Evolutionary conservation across 2,329 filamentous ascomycete species (phyloP).

Genomic region (Cylindrodendrum hubeiense): DNA sequence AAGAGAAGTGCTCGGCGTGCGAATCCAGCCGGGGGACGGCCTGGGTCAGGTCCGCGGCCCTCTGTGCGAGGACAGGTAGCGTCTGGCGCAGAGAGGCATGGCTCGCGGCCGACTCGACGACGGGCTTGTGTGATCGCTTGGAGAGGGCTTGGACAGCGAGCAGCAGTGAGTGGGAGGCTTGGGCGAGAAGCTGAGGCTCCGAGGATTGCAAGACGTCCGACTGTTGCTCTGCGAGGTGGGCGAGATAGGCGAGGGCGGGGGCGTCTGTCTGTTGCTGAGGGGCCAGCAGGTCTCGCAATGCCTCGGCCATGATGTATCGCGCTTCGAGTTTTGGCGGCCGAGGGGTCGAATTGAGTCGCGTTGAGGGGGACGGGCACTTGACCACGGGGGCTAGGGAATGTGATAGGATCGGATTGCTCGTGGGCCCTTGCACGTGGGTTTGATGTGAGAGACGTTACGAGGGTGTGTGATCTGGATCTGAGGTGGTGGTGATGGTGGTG

Average conservation of each 20-base stretch:
- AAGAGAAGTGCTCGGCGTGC: slow-evolving; percentile 83
- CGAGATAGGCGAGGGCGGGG: slow-evolving; percentile 77
- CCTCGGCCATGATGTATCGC: slow-evolving; percentile 51
- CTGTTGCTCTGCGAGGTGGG: slow-evolving; percentile 81
- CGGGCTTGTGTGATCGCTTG: slow-evolving; percentile 86
- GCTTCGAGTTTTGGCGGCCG: not conserved
- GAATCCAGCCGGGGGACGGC: slow-evolving; percentile 84
- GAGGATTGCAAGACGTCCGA: slow-evolving; percentile 78
- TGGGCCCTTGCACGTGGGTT: not conserved
- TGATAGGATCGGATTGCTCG: not conserved
- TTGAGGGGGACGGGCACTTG: not conserved
- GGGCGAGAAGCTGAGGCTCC: slow-evolving; percentile 84
- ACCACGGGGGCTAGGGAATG: not conserved
- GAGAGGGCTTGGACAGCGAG: slow-evolving; percentile 89
- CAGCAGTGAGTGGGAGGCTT: slow-evolving; percentile 83
- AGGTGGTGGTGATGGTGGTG: not conserved
- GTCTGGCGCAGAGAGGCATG: slow-evolving; percentile 79
- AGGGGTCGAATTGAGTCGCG: slow-evolving; percentile 8
- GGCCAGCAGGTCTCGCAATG: slow-evolving; percentile 51
- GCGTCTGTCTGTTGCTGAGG: slow-evolving; percentile 56
- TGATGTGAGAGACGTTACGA: not conserved
- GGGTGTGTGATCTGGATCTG: not conserved
- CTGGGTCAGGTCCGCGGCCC: slow-evolving; percentile 75
- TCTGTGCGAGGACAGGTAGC: slow-evolving; percentile 76
- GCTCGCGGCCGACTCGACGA: slow-evolving; percentile 84